phyloP scores from a whole-genome alignment of 116 monocot species.

The Papilionanthe hybrid region DNA sequence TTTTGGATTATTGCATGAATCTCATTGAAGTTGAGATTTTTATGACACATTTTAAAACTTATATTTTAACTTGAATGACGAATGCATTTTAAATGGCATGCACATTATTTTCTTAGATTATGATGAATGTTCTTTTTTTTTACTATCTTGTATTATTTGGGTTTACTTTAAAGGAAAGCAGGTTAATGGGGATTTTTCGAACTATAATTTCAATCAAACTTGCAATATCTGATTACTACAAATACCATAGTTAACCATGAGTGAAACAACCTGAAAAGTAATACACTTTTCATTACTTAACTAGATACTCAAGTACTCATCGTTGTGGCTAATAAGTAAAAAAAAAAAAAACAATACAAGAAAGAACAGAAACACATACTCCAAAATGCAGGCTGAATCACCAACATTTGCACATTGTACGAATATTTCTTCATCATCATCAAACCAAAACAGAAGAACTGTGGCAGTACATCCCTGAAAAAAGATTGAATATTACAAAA shows the following conservation, averaged over 20 bases:
- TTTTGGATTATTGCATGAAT: too few species aligned
- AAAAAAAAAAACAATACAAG: not conserved
- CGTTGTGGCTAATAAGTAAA: too few species aligned
- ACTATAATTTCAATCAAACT: not conserved
- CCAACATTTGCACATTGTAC: constrained; percentile 98
- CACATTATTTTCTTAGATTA: too few species aligned
- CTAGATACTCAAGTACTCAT: not conserved
- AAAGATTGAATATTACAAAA: constrained; percentile 10
- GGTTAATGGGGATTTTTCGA: too few species aligned
- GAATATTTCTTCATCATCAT: constrained; percentile 55
- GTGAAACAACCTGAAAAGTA: not conserved
- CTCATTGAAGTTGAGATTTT: too few species aligned
- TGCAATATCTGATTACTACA: not conserved
- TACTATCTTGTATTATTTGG: too few species aligned
- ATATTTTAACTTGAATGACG: too few species aligned
- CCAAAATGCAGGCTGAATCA: constrained; percentile 87
- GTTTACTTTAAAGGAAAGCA: too few species aligned
- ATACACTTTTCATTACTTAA: not conserved
- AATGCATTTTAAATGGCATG: too few species aligned
- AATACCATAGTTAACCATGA: too few species aligned
- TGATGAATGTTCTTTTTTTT: too few species aligned
- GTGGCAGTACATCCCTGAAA: constrained; percentile 98
- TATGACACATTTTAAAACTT: too few species aligned
- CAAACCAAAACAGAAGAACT: constrained; percentile 80
- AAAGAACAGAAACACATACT: constrained; percentile 32